These are phyloP conservation scores for Hypericum perforatum DNA, from an alignment of 345 rosid genomes.

Conservation along the genomic window DNA sequence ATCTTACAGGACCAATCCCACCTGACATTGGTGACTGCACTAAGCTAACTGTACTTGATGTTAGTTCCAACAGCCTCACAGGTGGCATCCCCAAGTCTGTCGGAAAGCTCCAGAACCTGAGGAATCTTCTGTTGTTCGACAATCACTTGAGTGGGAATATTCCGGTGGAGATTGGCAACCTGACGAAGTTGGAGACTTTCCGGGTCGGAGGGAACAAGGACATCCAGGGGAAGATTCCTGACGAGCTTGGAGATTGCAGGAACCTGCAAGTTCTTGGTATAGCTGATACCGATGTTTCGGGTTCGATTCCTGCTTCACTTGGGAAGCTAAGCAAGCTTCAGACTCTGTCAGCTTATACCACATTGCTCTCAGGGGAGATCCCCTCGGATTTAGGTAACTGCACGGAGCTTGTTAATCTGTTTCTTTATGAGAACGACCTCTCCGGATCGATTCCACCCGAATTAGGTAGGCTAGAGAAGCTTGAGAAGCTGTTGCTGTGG, in stretches of 20 bases:
- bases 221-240: constrained; percentile 59
- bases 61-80: constrained; percentile 70
- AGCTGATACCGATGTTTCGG: constrained; percentile 67
- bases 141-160: constrained; percentile 58
- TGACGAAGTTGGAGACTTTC: constrained; percentile 50
- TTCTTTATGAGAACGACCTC: constrained; percentile 69
- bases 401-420: constrained; percentile 68
- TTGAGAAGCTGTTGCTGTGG: constrained; percentile 67
- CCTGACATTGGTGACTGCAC: constrained; percentile 41
- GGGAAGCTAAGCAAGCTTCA: constrained; percentile 64
- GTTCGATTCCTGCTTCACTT: constrained; percentile 59
- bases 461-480: constrained; percentile 59
- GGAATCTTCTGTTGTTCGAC: constrained; percentile 47
- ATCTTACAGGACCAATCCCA: constrained; percentile 60
- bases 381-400: constrained; percentile 81
- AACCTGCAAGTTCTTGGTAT: constrained; percentile 70
- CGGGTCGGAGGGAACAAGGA: constrained; percentile 85
- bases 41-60: constrained; percentile 42
- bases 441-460: constrained; percentile 71
- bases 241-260: constrained; percentile 59
- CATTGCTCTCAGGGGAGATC: constrained; percentile 77
- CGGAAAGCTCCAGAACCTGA: constrained; percentile 35
- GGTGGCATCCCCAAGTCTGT: constrained; percentile 72
- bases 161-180: constrained; percentile 61
- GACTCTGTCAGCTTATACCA: constrained; percentile 59